Conservation (phyloP, 768 basidiomycete species). For the Suillus paluster region DNA sequence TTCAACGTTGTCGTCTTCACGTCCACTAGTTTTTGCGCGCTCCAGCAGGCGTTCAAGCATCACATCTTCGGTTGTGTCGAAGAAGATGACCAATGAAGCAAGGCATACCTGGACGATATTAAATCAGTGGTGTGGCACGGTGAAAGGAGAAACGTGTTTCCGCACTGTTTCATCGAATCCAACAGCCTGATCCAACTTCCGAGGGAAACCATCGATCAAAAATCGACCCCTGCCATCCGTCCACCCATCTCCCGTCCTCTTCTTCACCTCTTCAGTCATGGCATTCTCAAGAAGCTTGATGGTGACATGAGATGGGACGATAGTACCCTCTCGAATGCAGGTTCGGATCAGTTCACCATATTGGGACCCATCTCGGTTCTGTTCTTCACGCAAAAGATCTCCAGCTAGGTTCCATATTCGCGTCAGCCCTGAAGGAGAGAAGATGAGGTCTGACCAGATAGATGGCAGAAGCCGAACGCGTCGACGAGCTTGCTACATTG, state of each 20-base stretch:
- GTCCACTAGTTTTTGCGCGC: slow-evolving; percentile 90
- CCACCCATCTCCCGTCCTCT: slow-evolving; percentile 60
- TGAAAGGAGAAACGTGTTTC: slow-evolving; percentile 7
- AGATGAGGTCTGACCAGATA: slow-evolving; percentile 68
- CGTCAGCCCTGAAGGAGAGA: slow-evolving; percentile 1
- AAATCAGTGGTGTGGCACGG: neutral
- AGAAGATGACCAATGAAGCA: slow-evolving; percentile 83
- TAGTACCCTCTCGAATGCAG: slow-evolving; percentile 88
- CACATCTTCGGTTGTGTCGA: slow-evolving; percentile 84
- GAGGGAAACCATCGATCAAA: slow-evolving; percentile 95
- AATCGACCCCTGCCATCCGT: slow-evolving; percentile 77
- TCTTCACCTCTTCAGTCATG: slow-evolving; percentile 68
- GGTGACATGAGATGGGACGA: slow-evolving; percentile 97
- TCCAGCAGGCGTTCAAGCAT: slow-evolving; percentile 87
- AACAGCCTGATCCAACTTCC: slow-evolving; percentile 97
- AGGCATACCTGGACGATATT: slow-evolving; percentile 65
- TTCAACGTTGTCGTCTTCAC: slow-evolving; percentile 94
- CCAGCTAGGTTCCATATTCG: slow-evolving; percentile 60
- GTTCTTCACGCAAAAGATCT: slow-evolving; percentile 96
- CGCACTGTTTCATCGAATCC: slow-evolving; percentile 86
- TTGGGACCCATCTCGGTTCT: slow-evolving; percentile 80
- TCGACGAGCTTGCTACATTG: slow-evolving; percentile 86
- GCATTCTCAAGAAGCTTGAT: slow-evolving; percentile 94
- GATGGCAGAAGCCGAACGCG: slow-evolving; percentile 88
- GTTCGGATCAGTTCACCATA: slow-evolving; percentile 85